Evolutionary conservation across 2,329 filamentous ascomycete species (phyloP), one percentile per base, ranked within the genome.

Genomic region (Colletotrichum graminicola): DNA sequence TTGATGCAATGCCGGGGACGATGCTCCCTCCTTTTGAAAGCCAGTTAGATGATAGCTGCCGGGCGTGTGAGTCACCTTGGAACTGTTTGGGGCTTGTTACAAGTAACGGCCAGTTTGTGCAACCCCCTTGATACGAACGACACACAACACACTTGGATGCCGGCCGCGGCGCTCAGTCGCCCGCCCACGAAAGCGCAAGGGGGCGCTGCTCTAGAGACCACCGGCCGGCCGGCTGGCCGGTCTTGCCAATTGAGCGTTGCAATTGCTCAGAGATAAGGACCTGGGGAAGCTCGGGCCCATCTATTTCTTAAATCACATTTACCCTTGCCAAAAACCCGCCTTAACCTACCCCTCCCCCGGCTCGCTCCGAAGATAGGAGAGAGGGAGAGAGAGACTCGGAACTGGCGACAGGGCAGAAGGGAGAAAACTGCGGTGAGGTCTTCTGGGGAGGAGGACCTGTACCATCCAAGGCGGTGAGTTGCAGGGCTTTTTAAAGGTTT

Each of bases 231-330:
- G 34, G 34, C 47, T n/a, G 54, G n/a, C 21, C n/a, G 21, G 16
- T 23, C n/a, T 23, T 52, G 18, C 29, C 65, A 71, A 71, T 71
- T 71, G 69, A 68, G 59, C 69, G 51, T 60, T 71, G 51, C 60
- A 55, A 71, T 68, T 68, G 69, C 69, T 71, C 69, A 71, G 65
- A 71, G 69, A 71, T 71, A 71, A 56, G 60, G 45, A 12, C 43
- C 43, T 45, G 5, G n/a, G 32, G 57, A n/a, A 68, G 59, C 65
- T 71, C 59, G 69, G 59, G 66, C 65, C 68, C 52, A 16, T 18
- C 57, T 32, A 26, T 49, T 14, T 23, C 23, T 39, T 29, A n/a
- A n/a, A 45, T 21, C 23, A 8, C 29, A 18, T 45, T n/a, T n/a
- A 7, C 34, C 32, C 34, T 41, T 26, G 4, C 23, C 12, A 23